Percentiles rank a stretch among this genome's conserved stretches.
Evolutionary conservation across 2,329 filamentous ascomycete species (phyloP).

Genomic region (Colletotrichum sojae): DNA sequence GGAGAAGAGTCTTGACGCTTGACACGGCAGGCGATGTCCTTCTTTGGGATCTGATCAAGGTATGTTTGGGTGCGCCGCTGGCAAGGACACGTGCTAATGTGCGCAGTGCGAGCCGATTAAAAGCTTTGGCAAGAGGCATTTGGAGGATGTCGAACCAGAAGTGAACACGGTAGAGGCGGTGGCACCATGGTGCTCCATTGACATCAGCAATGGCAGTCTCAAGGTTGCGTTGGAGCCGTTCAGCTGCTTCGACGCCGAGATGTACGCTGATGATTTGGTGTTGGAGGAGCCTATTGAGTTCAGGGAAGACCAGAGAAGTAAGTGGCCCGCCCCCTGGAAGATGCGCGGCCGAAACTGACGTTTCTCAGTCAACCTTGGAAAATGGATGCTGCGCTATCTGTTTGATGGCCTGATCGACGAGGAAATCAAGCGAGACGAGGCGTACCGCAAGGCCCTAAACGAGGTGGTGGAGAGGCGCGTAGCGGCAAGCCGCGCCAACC

Average conservation of each 20-base stretch:
- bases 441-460: conserved; percentile 78
- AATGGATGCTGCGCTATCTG: conserved; percentile 94
- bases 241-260: conserved; percentile 97
- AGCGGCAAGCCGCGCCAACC: conserved; percentile 67
- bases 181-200: conserved; percentile 95
- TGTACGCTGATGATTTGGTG: conserved; percentile 92
- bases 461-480: conserved; percentile 72
- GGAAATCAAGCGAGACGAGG: conserved; percentile 86
- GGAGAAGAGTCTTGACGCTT: conserved; percentile 88
- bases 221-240: conserved; percentile 94
- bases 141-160: conserved; percentile 90
- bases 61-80: conserved; percentile 54
- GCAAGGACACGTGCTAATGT: conserved; percentile 37
- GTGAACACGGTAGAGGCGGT: conserved; percentile 92
- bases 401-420: conserved; percentile 93
- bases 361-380: conserved; percentile 88
- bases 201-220: conserved; percentile 91
- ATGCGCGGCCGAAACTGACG: neutral
- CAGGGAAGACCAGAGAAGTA: conserved; percentile 93
- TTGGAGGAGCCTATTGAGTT: conserved; percentile 84
- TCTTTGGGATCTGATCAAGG: conserved; percentile 92
- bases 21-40: conserved; percentile 96
- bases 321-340: conserved; percentile 45
- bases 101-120: conserved; percentile 84
- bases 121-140: conserved; percentile 93